A percentile compares a stretch with the other conserved stretches of the same genome.
Conservation (phyloP, 164 flowering plant species). For the Vitis rupestris region DNA sequence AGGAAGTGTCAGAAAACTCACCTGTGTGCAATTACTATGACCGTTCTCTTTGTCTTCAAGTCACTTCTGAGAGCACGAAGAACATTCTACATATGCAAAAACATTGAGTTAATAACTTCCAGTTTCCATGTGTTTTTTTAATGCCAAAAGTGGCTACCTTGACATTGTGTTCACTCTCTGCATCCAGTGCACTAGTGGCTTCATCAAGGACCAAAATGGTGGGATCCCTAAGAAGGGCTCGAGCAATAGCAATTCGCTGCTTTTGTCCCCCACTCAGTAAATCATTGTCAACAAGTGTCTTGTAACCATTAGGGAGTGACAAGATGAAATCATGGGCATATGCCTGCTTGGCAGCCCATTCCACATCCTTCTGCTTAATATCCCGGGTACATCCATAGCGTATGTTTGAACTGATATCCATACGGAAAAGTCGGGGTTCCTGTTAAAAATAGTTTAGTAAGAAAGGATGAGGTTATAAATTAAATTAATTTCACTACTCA, state of each 20-base stretch:
- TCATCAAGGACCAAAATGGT: constrained; percentile 88
- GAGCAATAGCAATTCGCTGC: constrained; percentile 93
- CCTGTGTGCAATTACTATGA: constrained; percentile 91
- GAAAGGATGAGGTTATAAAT: constrained; percentile 1
- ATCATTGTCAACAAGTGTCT: constrained; percentile 87
- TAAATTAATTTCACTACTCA: not conserved
- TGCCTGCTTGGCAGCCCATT: constrained; percentile 91
- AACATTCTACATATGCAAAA: constrained; percentile 55
- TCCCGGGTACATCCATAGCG: constrained; percentile 75
- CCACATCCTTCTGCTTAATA: constrained; percentile 69
- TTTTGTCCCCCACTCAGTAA: constrained; percentile 98
- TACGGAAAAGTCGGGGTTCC: constrained; percentile 91
- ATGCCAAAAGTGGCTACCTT: constrained; percentile 42
- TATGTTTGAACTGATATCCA: constrained; percentile 83
- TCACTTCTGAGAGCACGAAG: constrained; percentile 64
- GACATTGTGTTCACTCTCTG: constrained; percentile 89
- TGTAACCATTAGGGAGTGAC: constrained; percentile 80
- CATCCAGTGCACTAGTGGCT: constrained; percentile 96
- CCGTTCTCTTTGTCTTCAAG: constrained; percentile 57
- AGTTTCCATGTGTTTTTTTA: not conserved
- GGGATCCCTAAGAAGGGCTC: constrained; percentile 88
- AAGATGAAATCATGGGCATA: constrained; percentile 85
- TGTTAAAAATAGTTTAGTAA: constrained; percentile 21
- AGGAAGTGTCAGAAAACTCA: constrained; percentile 13
- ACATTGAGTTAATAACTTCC: not conserved